Percentiles rank a stretch among this genome's conserved stretches.
phyloP scores from a whole-genome alignment of 2,329 filamentous ascomycete genomes.

The Triangularia verruculosa region DNA sequence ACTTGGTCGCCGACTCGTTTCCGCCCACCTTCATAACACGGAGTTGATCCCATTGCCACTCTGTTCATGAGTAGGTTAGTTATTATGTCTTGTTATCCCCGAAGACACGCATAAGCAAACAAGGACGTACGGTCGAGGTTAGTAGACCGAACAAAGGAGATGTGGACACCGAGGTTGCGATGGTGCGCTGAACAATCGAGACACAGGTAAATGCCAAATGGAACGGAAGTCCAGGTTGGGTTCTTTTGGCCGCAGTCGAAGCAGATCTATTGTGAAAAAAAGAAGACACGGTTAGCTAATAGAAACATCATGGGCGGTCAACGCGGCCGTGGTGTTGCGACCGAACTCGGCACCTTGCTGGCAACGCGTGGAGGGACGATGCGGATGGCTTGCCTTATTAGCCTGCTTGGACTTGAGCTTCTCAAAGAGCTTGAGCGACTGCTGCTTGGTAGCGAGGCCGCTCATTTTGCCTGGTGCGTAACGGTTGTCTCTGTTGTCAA shows the following conservation, averaged over 20 bases:
- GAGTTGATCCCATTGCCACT: slow-evolving; percentile 99
- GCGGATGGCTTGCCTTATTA: slow-evolving; percentile 69
- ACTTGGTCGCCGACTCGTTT: slow-evolving; percentile 97
- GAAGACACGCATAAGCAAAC: not conserved
- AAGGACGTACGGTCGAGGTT: slow-evolving; percentile 86
- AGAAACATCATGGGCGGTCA: not conserved
- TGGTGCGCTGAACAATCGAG: slow-evolving; percentile 97
- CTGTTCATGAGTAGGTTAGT: slow-evolving; percentile 39
- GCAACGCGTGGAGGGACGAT: not conserved
- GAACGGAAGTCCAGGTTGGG: slow-evolving; percentile 96
- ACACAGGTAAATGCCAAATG: slow-evolving; percentile 95
- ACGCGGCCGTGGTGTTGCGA: not conserved
- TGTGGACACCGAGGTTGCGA: slow-evolving; percentile 95
- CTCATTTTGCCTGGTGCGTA: slow-evolving; percentile 49
- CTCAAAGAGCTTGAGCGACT: slow-evolving; percentile 97
- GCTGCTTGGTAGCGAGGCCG: slow-evolving; percentile 78
- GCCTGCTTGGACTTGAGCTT: slow-evolving; percentile 92
- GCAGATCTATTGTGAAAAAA: slow-evolving; percentile 64
- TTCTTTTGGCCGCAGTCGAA: slow-evolving; percentile 98
- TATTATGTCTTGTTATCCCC: not conserved
- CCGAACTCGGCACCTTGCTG: not conserved
- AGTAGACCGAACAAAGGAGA: slow-evolving; percentile 97
- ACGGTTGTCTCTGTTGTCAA: slow-evolving; percentile 4
- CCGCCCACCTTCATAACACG: slow-evolving; percentile 97
- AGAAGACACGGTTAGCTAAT: slow-evolving; percentile 24